Conservation (phyloP, 1,284 basidiomycete species). For the Macrocystidia cucumis region DNA sequence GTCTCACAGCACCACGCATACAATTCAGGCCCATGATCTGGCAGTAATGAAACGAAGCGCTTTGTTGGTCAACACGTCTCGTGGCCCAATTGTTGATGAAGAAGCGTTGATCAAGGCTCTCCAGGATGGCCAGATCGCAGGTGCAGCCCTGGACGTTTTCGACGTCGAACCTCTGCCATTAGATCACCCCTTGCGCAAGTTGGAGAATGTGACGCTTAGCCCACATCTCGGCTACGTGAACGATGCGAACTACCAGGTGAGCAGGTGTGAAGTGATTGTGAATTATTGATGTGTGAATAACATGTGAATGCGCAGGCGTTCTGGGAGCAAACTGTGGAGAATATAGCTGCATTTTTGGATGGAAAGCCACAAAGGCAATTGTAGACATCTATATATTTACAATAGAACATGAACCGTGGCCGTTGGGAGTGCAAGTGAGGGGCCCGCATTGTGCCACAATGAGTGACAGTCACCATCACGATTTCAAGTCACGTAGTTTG, state of each 20-base stretch:
- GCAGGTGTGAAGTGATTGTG: constrained; percentile 10
- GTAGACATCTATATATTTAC: no score
- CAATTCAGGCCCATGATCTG: constrained; percentile 41
- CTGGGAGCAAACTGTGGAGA: constrained; percentile 42
- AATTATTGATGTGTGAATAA: no score
- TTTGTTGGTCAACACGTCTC: constrained; percentile 56
- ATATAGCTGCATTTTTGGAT: constrained; percentile 40
- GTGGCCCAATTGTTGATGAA: constrained; percentile 57
- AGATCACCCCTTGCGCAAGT: constrained; percentile 41
- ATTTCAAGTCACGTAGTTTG: not conserved
- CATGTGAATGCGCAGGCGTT: constrained; percentile 19
- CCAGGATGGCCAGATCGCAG: constrained; percentile 39
- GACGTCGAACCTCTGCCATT: constrained; percentile 54
- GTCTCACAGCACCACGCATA: constrained; percentile 38
- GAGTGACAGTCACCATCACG: no score
- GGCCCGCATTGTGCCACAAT: no score
- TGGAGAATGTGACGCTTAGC: constrained; percentile 46
- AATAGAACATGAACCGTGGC: no score
- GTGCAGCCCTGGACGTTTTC: constrained; percentile 53
- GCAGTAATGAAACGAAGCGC: constrained; percentile 44
- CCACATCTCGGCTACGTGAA: constrained; percentile 57
- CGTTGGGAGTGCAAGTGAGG: no score
- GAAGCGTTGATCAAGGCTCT: constrained; percentile 40
- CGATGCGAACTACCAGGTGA: constrained; percentile 40
- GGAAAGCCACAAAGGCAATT: constrained; percentile 21